These are phyloP conservation scores for Lentinus brumalis DNA, from an alignment of 768 basidiomycete genomes.

Conservation along the genomic window DNA sequence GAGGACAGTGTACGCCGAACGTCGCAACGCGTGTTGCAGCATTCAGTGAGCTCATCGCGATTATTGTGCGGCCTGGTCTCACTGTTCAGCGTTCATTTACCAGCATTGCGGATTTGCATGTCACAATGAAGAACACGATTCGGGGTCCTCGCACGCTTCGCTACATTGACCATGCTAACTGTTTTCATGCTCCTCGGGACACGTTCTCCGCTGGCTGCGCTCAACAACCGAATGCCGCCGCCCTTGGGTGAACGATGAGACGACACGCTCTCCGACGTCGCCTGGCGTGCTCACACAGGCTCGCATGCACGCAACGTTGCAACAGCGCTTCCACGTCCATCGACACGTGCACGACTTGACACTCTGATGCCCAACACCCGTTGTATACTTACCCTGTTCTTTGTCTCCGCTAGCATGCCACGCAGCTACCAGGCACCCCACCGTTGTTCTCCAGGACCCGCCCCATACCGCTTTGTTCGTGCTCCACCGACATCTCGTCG, in stretches of 20 bases:
- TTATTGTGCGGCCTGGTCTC: slow-evolving; percentile 13
- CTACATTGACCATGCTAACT: slow-evolving; percentile 9
- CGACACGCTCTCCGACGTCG: slow-evolving; percentile 2
- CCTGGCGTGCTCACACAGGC: slow-evolving; percentile 10
- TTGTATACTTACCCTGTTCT: neutral
- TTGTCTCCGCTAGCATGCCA: slow-evolving; percentile 9
- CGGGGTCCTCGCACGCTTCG: slow-evolving; percentile 16
- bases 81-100: slow-evolving; percentile 12
- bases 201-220: neutral
- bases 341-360: slow-evolving; percentile 10
- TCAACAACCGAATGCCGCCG: neutral
- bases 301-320: slow-evolving; percentile 10
- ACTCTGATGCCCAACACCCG: slow-evolving; percentile 2
- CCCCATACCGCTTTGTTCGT: neutral
- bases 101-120: neutral
- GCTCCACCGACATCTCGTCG: neutral
- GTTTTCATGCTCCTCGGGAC: slow-evolving; percentile 6
- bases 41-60: slow-evolving; percentile 7
- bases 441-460: neutral
- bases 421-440: neutral
- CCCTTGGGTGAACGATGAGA: neutral
- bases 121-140: slow-evolving; percentile 10
- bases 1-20: slow-evolving; percentile 12
- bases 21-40: slow-evolving; percentile 15
- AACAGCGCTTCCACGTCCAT: slow-evolving; percentile 1